These are phyloP conservation scores for Hypoxylon sp. DNA, from an alignment of 2,329 filamentous ascomycete species.

Conservation along the genomic window DNA sequence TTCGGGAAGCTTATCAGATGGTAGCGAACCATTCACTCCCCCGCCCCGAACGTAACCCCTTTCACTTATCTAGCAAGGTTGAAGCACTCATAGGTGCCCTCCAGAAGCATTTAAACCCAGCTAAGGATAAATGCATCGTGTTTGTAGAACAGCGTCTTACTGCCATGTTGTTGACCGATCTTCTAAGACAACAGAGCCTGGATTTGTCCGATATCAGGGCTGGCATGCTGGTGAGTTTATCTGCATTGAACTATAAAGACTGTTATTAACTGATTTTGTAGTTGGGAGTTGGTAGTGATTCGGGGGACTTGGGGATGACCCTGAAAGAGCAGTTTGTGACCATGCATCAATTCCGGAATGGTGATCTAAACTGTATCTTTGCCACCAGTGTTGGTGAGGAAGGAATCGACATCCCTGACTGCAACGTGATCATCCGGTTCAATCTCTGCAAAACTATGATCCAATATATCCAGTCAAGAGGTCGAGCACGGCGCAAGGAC, in stretches of 20 bases:
- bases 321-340: constrained; percentile 81
- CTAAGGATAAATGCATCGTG: constrained; percentile 81
- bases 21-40: constrained; percentile 68
- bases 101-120: constrained; percentile 71
- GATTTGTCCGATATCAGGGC: constrained; percentile 69
- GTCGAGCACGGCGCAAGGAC: constrained; percentile 81
- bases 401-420: constrained; percentile 77
- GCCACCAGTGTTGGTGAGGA: constrained; percentile 78
- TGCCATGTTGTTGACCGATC: constrained; percentile 78
- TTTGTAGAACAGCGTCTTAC: constrained; percentile 87
- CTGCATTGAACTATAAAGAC: background rate
- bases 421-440: constrained; percentile 80
- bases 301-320: constrained; percentile 74
- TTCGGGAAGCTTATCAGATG: constrained; percentile 71
- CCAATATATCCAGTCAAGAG: constrained; percentile 93
- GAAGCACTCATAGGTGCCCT: constrained; percentile 73
- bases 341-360: constrained; percentile 74
- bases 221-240: constrained; percentile 68
- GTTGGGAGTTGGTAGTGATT: constrained; percentile 60
- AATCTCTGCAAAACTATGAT: constrained; percentile 92
- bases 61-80: constrained; percentile 80
- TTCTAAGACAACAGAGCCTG: constrained; percentile 72
- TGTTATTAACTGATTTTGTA: constrained; percentile 44
- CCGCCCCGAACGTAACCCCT: constrained; percentile 50
- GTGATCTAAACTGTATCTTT: constrained; percentile 74